These are phyloP conservation scores for Solanum bukasovii DNA, from an alignment of 257 asterid genomes.

Conservation along the genomic window DNA sequence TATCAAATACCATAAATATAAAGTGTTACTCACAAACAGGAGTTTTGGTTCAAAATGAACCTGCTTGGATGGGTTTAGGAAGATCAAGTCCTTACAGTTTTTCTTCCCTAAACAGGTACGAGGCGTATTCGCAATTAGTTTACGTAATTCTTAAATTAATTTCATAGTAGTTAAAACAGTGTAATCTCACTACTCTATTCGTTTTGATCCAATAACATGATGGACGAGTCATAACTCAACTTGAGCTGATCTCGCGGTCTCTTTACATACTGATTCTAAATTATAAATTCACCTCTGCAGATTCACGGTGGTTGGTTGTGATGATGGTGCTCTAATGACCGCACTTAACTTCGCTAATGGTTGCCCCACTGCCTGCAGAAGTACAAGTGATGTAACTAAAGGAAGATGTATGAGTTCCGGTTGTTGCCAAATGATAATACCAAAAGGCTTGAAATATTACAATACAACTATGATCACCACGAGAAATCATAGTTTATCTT, in stretches of 20 bases:
- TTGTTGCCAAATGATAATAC: conserved; percentile 57
- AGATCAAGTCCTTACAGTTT: conserved; percentile 28
- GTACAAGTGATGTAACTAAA: conserved; percentile 18
- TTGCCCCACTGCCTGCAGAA: conserved; percentile 31
- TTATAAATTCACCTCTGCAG: background rate
- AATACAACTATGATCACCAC: background rate
- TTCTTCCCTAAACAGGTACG: conserved; percentile 32
- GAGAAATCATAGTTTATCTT: conserved; percentile 16
- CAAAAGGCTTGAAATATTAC: conserved; percentile 29
- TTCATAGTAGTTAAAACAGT: no score
- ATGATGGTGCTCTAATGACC: conserved; percentile 19
- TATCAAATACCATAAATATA: conserved; percentile 25
- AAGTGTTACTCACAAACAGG: conserved; percentile 39
- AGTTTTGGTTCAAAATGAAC: background rate
- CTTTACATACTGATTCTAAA: background rate
- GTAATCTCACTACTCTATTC: no score
- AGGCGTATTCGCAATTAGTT: background rate
- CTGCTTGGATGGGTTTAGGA: background rate
- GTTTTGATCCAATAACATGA: no score
- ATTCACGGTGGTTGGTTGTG: conserved; percentile 58
- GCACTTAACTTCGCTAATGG: conserved; percentile 35
- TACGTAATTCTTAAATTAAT: no score
- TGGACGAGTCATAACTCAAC: no score
- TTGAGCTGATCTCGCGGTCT: no score
- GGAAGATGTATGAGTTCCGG: conserved; percentile 58